phyloP scores from a whole-genome alignment of 257 asterid genomes.

The Capsicum rhomboideum region DNA sequence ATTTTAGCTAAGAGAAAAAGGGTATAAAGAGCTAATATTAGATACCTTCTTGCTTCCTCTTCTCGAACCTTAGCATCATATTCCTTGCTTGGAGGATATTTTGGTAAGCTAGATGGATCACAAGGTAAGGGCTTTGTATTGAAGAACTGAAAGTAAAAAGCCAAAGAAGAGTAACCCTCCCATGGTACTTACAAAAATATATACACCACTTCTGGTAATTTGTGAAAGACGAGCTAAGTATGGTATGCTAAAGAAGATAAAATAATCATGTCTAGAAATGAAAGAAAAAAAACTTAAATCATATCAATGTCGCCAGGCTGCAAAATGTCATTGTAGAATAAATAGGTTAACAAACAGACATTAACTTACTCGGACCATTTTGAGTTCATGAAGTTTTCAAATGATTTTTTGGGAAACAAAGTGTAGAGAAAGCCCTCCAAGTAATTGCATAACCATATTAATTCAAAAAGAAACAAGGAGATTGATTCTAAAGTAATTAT shows the following conservation, averaged over 20 bases:
- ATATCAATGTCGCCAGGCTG: not conserved
- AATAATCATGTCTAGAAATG: not conserved
- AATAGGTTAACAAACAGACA: not conserved
- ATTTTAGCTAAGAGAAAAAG: not conserved
- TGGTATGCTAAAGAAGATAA: not conserved
- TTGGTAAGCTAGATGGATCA: constrained; percentile 43
- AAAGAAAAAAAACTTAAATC: not conserved
- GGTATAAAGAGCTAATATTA: not conserved
- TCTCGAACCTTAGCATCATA: constrained; percentile 35
- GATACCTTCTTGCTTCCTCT: constrained; percentile 45
- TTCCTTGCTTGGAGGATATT: constrained; percentile 48
- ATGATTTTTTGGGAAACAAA: not conserved
- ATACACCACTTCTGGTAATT: not conserved
- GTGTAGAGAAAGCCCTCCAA: not conserved
- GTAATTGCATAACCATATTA: not conserved
- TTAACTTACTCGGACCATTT: not conserved
- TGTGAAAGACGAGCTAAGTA: not conserved
- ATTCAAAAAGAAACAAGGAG: not conserved
- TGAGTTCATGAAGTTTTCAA: not conserved
- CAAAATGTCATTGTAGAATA: not conserved
- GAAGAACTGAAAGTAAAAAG: constrained; percentile 34
- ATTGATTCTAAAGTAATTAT: not conserved
- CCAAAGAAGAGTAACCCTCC: not conserved
- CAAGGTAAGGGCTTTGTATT: constrained; percentile 38
- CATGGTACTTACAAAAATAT: not conserved